A percentile compares a stretch with the other conserved stretches of the same genome.
These are phyloP conservation scores for Rubia yunnanensis DNA, from an alignment of 257 asterid species.

Conservation along the genomic window DNA sequence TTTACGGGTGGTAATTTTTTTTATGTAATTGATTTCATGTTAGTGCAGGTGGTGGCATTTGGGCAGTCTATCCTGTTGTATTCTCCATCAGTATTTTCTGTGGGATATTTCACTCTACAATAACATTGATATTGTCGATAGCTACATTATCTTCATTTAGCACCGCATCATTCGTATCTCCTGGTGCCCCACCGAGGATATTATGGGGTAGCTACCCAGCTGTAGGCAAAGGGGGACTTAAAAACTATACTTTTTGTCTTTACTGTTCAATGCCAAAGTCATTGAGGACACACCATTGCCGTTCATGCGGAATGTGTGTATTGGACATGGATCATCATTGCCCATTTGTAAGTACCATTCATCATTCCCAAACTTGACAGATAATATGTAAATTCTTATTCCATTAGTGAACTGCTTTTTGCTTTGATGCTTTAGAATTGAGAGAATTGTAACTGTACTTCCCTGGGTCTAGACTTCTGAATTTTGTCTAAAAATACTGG, in stretches of 20 bases:
- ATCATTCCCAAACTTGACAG: not conserved
- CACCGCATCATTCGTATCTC: conserved; percentile 63
- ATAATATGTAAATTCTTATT: not conserved
- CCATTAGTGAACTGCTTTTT: not conserved
- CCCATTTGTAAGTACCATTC: conserved; percentile 72
- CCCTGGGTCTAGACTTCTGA: not conserved
- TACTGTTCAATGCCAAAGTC: conserved; percentile 85
- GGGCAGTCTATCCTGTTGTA: conserved; percentile 69
- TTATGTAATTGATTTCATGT: conserved; percentile 6
- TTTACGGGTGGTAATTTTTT: not conserved
- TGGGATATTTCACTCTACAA: conserved; percentile 40
- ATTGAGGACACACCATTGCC: conserved; percentile 84
- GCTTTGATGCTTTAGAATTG: not conserved
- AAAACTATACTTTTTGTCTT: conserved; percentile 68
- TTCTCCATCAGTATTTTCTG: conserved; percentile 45
- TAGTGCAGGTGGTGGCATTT: conserved; percentile 73
- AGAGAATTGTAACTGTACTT: not conserved
- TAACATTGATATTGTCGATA: conserved; percentile 39
- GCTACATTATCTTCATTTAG: conserved; percentile 54
- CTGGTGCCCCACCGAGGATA: conserved; percentile 74
- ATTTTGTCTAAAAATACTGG: not conserved
- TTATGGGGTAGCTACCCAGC: conserved; percentile 95
- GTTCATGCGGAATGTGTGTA: conserved; percentile 81
- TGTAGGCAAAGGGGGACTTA: conserved; percentile 89
- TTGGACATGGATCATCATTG: conserved; percentile 99